phyloP scores from a whole-genome alignment of 148 eudicot species.

The Cornus suecica region DNA sequence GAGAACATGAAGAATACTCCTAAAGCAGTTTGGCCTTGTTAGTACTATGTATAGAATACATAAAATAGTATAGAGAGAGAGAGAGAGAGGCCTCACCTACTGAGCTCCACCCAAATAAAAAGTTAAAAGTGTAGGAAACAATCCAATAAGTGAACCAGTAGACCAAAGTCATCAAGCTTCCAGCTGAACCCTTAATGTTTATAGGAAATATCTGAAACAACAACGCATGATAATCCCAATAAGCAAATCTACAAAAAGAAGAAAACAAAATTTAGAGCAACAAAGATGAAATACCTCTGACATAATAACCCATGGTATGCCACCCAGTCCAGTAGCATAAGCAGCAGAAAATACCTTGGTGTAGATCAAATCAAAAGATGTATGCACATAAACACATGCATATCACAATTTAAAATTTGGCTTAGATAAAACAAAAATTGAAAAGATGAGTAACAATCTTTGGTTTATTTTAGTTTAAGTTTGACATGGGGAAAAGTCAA shows the following conservation, averaged over 20 bases:
- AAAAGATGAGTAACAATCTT: too few relatives aligned
- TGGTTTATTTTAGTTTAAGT: too few relatives aligned
- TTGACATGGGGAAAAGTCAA: too few relatives aligned
- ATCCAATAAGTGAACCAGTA: constrained; percentile 21
- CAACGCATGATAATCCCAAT: too few relatives aligned
- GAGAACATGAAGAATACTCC: background rate
- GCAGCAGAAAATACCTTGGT: constrained; percentile 13
- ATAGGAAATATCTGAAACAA: constrained; percentile 16
- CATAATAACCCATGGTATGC: constrained; percentile 24
- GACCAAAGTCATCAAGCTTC: constrained; percentile 14
- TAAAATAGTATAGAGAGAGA: background rate
- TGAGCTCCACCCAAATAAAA: constrained; percentile 20
- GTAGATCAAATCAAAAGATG: too few relatives aligned
- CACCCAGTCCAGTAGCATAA: constrained; percentile 14
- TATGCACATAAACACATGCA: too few relatives aligned
- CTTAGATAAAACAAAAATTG: too few relatives aligned
- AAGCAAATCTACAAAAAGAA: too few relatives aligned
- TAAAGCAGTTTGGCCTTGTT: background rate
- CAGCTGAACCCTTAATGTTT: constrained; percentile 24
- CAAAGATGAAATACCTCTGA: constrained; percentile 5
- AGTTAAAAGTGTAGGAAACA: constrained; percentile 20
- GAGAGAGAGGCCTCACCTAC: constrained; percentile 11
- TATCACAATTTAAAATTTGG: too few relatives aligned
- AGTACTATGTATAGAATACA: background rate
- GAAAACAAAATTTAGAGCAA: too few relatives aligned